A percentile compares a stretch with the other conserved stretches of the same genome.
These are phyloP conservation scores for Fusarium bactridioides DNA, from an alignment of 2,329 filamentous ascomycete species.

Conservation along the genomic window DNA sequence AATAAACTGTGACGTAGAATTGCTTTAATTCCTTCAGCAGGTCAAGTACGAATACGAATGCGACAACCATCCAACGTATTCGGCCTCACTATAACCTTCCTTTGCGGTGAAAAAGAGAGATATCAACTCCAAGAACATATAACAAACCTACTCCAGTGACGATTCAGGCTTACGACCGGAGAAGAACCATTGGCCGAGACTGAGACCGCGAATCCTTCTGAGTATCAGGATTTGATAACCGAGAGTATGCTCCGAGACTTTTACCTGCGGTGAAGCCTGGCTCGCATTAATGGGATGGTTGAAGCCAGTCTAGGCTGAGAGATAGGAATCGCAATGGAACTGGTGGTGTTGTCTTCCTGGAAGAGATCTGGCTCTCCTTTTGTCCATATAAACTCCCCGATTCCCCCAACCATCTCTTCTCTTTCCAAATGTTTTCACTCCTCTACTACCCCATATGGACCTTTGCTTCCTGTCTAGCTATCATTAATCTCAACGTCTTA, in stretches of 20 bases:
- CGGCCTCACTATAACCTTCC: not conserved
- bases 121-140: not conserved
- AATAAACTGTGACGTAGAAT: not conserved
- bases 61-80: conserved; percentile 9
- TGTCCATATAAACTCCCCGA: conserved; percentile 3
- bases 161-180: not conserved
- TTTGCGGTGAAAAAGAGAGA: not conserved
- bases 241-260: not conserved
- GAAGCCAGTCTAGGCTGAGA: not conserved
- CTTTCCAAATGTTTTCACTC: not conserved
- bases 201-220: not conserved
- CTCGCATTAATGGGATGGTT: not conserved
- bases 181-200: not conserved
- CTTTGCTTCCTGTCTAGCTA: not conserved
- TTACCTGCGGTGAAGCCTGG: not conserved
- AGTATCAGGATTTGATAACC: not conserved
- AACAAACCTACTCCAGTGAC: not conserved
- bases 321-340: not conserved
- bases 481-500: conserved; percentile 16
- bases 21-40: not conserved
- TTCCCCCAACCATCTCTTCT: not conserved
- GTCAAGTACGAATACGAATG: conserved; percentile 25
- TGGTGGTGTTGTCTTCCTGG: not conserved
- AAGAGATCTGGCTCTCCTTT: not conserved
- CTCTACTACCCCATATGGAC: conserved; percentile 13